Percentiles rank a stretch among this genome's conserved stretches.
phyloP scores from a whole-genome alignment of 1,284 basidiomycete species.

The Boletus sp. region DNA sequence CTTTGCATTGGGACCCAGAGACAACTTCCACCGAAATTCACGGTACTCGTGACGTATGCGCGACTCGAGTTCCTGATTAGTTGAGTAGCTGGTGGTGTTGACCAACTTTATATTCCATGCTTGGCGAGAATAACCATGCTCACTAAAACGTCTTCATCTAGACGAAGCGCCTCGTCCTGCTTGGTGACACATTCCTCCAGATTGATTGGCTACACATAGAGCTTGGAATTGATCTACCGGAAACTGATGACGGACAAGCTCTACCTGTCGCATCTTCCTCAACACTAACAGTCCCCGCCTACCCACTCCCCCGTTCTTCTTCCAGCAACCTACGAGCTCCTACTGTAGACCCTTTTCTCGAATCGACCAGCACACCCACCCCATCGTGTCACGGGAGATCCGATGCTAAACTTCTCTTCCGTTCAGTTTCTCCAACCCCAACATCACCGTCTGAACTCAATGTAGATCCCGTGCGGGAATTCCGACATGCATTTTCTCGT shows the following conservation, averaged over 20 bases:
- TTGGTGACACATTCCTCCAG: slow-evolving; percentile 63
- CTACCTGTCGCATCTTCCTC: slow-evolving; percentile 35
- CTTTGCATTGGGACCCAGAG: background rate
- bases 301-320: slow-evolving; percentile 36
- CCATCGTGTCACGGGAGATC: slow-evolving; percentile 40
- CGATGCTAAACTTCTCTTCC: slow-evolving; percentile 24
- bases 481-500: slow-evolving; percentile 55
- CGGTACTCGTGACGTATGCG: background rate
- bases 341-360: slow-evolving; percentile 49
- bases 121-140: background rate
- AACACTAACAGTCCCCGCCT: slow-evolving; percentile 33
- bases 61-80: no score
- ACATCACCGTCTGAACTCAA: slow-evolving; percentile 21
- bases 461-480: slow-evolving; percentile 35
- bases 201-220: slow-evolving; percentile 79
- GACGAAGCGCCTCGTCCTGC: slow-evolving; percentile 62
- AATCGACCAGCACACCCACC: slow-evolving; percentile 43
- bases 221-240: slow-evolving; percentile 62
- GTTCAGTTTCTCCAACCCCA: slow-evolving; percentile 30
- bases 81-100: no score
- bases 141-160: slow-evolving; percentile 28
- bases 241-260: slow-evolving; percentile 37
- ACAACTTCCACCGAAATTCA: background rate
- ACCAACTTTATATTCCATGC: background rate
- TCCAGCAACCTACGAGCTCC: slow-evolving; percentile 33